Evolutionary conservation across 345 rosid genomes (phyloP).

Genomic region (Linum trigynum): DNA sequence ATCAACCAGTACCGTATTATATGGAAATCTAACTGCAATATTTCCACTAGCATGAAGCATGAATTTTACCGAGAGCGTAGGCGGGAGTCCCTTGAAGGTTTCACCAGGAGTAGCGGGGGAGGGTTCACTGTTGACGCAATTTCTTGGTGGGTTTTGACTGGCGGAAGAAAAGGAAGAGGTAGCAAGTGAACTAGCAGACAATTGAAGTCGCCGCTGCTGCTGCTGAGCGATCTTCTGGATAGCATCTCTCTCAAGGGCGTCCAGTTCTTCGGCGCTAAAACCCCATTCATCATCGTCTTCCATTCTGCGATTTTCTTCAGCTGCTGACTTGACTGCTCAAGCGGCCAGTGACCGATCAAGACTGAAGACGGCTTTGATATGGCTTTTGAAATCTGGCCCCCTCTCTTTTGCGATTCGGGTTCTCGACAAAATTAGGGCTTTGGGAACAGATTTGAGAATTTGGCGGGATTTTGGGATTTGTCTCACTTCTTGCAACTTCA

Average conservation of each 20-base stretch:
- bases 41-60: slow-evolving; percentile 57
- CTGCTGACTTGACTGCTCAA: background rate
- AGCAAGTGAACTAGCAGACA: slow-evolving; percentile 15
- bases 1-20: slow-evolving; percentile 54
- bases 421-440: no score
- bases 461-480: no score
- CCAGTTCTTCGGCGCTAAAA: slow-evolving; percentile 63
- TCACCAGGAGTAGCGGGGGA: slow-evolving; percentile 25
- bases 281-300: slow-evolving; percentile 65
- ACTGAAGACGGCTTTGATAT: no score
- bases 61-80: slow-evolving; percentile 52
- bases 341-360: no score
- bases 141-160: slow-evolving; percentile 2
- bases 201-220: slow-evolving; percentile 12
- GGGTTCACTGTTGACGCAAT: slow-evolving; percentile 6
- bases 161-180: slow-evolving; percentile 14
- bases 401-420: no score
- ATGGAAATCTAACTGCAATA: slow-evolving; percentile 65
- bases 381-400: no score
- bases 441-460: no score
- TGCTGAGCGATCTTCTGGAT: slow-evolving; percentile 43
- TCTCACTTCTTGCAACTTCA: no score
- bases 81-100: slow-evolving; percentile 23
- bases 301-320: slow-evolving; percentile 3
- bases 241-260: slow-evolving; percentile 69